Evolutionary conservation across 129 eudicot genomes (phyloP), one percentile per base, ranked within the genome.

Genomic region (Silybum marianum): DNA sequence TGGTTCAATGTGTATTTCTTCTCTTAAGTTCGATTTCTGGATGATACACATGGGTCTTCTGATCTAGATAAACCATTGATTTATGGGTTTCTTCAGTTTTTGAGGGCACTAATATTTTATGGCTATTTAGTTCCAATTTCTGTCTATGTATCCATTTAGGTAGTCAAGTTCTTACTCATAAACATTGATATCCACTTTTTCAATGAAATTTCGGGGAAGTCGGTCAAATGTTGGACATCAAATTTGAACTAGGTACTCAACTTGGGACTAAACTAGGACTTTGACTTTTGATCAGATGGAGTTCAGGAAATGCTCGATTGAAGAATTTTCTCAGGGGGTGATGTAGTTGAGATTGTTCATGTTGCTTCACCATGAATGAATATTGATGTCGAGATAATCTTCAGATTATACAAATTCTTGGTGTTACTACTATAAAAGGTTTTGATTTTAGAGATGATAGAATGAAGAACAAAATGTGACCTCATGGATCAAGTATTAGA

Each of bases 71-170:
- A 80, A 2, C 81, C 84, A 18, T 24, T 82, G 7, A 71, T 60
- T 23, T 88, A 89, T 2, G 78, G 85, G 74, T 85, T 85, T 25
- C 79, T 82, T 26, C 89, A 88, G 78, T 88, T 88, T 76, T 54
- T 88, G 71, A 68, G 91, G 83, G 89, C 91, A 12, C 85, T 88
- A 34, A 85, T 88, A 65, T 65, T 85, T 69, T 88, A 88, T 8
- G 91, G 91, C 23, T 88, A 88, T 87, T 83, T 88, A 82, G 85
- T 88, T 46, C 91, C 89, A 1, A 88, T 88, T 32, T 46, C 91
- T 9, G 87, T 88, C 30, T 88, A 88, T 28, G 87, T 88, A 12
- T 88, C 91, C n/a, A 88, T 85, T 79, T 89, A 88, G 60, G 87
- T 88, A 7, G 91, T 88, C 26, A 88, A 88, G 78, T 85, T 88